These are phyloP conservation scores for Metarhizium rileyi DNA, from an alignment of 2,329 filamentous ascomycete species.

Conservation along the genomic window DNA sequence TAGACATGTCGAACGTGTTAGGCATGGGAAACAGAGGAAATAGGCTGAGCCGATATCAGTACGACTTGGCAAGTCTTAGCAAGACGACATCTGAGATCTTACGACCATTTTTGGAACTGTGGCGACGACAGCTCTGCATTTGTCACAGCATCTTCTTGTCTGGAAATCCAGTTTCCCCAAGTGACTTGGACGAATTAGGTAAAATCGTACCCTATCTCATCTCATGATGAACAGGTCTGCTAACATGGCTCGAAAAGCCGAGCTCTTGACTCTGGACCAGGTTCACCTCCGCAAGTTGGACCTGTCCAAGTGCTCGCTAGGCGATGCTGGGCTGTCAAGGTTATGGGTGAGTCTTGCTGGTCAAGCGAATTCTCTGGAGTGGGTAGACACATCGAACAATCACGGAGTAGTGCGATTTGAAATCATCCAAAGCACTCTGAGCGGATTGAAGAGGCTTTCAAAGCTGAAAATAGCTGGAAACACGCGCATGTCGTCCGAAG, in stretches of 20 bases:
- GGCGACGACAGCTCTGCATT: constrained; percentile 34
- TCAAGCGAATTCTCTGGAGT: constrained; percentile 34
- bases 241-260: constrained; percentile 15
- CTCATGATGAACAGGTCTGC: neutral
- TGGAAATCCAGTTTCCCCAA: constrained; percentile 36
- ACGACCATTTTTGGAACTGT: constrained; percentile 38
- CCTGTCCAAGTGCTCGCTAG: constrained; percentile 40
- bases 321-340: constrained; percentile 36
- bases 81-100: constrained; percentile 30
- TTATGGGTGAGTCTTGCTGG: constrained; percentile 38
- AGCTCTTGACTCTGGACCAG: constrained; percentile 22
- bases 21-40: constrained; percentile 17
- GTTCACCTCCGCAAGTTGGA: constrained; percentile 38
- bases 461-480: constrained; percentile 42
- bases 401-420: constrained; percentile 39
- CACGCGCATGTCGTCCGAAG: constrained; percentile 34
- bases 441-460: constrained; percentile 32
- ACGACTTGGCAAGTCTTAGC: constrained; percentile 13
- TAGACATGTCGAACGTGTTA: constrained; percentile 39
- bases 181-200: constrained; percentile 42
- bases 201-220: constrained; percentile 8
- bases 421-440: constrained; percentile 34
- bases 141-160: constrained; percentile 42
- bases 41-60: constrained; percentile 14
- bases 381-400: constrained; percentile 44